These are phyloP conservation scores for Candida nanaspora DNA, from an alignment of 805 yeast genomes.

Conservation along the genomic window DNA sequence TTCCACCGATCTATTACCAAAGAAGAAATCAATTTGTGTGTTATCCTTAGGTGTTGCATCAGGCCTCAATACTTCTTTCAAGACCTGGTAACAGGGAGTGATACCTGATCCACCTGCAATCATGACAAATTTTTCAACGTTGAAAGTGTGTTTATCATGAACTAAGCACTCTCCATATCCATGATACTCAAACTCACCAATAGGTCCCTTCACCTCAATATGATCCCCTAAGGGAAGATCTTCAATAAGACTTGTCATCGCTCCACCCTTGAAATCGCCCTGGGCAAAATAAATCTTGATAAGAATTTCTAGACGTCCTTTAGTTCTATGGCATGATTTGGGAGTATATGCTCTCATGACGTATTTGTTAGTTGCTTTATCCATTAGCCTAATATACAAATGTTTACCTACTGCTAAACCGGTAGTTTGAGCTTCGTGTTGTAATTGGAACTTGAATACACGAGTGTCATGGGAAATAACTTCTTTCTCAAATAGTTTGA, in stretches of 20 bases:
- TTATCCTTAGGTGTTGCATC: conserved; percentile 31
- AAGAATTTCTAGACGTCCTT: conserved; percentile 23
- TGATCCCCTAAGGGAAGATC: conserved; percentile 13
- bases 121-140: conserved; percentile 29
- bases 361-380: conserved; percentile 10
- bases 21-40: conserved; percentile 37
- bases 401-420: conserved; percentile 29
- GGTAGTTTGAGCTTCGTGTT: conserved; percentile 22
- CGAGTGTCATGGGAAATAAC: conserved; percentile 23
- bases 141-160: conserved; percentile 5
- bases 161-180: conserved; percentile 8
- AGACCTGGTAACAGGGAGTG: conserved; percentile 47
- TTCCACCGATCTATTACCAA: conserved; percentile 33
- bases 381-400: conserved; percentile 20
- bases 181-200: conserved; percentile 23
- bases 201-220: conserved; percentile 25
- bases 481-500: conserved; percentile 14
- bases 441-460: conserved; percentile 22
- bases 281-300: conserved; percentile 27
- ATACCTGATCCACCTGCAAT: conserved; percentile 53
- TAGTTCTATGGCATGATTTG: conserved; percentile 18
- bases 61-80: conserved; percentile 30
- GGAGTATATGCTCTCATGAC: conserved; percentile 31
- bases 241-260: conserved; percentile 24
- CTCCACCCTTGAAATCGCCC: conserved; percentile 24